These are phyloP conservation scores for Solanum tarijense DNA, from an alignment of 257 asterid species.

Conservation along the genomic window DNA sequence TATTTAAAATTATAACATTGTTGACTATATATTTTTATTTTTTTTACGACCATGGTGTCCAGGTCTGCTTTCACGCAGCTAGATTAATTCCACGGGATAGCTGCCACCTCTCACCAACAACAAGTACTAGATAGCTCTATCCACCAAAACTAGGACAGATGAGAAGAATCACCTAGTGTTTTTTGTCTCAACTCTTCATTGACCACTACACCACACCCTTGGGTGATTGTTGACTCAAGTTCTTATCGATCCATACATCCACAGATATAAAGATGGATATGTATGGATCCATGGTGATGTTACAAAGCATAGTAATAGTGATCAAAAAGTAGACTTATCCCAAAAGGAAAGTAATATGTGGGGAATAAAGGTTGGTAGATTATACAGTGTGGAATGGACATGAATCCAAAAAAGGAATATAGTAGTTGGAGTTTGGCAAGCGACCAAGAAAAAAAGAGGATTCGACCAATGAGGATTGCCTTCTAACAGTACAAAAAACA, in stretches of 20 bases:
- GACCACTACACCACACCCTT: neutral
- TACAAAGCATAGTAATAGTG: neutral
- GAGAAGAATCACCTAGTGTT: neutral
- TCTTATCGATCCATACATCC: neutral
- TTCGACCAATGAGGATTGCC: neutral
- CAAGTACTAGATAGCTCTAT: neutral
- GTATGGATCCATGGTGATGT: neutral
- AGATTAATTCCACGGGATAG: neutral
- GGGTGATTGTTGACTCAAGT: neutral
- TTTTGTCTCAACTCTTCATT: neutral
- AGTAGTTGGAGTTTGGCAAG: neutral
- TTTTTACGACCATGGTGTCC: neutral
- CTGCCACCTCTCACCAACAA: neutral
- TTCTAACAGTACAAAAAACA: neutral
- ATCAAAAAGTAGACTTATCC: neutral
- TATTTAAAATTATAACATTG: neutral
- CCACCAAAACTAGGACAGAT: neutral
- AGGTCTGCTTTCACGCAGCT: neutral
- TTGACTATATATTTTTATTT: no score
- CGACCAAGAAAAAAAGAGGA: neutral
- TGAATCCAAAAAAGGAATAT: neutral
- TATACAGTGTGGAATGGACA: neutral
- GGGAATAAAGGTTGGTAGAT: neutral
- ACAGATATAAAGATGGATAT: neutral
- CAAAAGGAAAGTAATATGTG: neutral